Conservation (phyloP, 2,329 filamentous ascomycete genomes). For the Corinectria fuckeliana region DNA sequence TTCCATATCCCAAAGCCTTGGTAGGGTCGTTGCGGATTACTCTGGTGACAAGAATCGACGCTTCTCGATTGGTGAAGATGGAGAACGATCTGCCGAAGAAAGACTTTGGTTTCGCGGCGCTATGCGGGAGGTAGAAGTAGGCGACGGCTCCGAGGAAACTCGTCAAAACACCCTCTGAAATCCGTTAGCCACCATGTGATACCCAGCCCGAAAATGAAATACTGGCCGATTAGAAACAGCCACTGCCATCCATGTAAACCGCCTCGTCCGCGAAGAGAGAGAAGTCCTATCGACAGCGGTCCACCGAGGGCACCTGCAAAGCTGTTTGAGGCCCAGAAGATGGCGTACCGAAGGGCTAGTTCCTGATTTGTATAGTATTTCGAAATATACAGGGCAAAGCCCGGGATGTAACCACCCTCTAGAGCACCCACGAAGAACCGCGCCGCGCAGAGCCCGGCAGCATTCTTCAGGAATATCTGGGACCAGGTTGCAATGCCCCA, state of each 20-base stretch:
- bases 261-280: conserved; percentile 34
- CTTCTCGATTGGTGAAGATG: conserved; percentile 36
- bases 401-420: conserved; percentile 43
- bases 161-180: conserved; percentile 37
- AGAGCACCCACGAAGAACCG: conserved; percentile 41
- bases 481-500: conserved; percentile 41
- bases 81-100: conserved; percentile 35
- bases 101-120: conserved; percentile 32
- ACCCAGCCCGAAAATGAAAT: rapidly evolving
- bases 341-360: conserved; percentile 36
- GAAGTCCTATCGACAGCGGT: conserved; percentile 36
- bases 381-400: conserved; percentile 41
- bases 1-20: conserved; percentile 33
- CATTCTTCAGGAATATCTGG: conserved; percentile 38
- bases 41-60: conserved; percentile 37
- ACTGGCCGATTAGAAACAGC: conserved; percentile 40
- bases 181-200: background rate
- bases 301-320: conserved; percentile 38
- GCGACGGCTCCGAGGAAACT: conserved; percentile 32
- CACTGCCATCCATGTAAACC: conserved; percentile 41
- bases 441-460: conserved; percentile 31
- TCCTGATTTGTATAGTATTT: conserved; percentile 41
- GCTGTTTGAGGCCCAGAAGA: conserved; percentile 42
- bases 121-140: conserved; percentile 39
- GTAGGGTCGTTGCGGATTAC: conserved; percentile 40